A percentile compares a stretch with the other conserved stretches of the same genome.
Conservation (phyloP, 345 rosid species). For the Hevea brasiliensis region DNA sequence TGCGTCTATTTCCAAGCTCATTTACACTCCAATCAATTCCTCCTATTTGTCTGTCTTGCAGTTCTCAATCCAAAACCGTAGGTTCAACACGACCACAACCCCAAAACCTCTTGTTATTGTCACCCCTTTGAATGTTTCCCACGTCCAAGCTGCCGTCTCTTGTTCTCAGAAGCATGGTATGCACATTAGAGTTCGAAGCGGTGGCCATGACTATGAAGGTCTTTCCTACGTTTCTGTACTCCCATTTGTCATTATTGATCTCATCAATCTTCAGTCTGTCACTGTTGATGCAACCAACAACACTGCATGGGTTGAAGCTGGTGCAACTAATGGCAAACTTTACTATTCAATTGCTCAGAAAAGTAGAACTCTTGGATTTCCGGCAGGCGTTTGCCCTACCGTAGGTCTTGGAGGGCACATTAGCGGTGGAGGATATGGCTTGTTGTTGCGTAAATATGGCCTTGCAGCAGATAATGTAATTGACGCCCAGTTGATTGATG, state of each 20-base stretch:
- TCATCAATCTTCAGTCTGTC: slow-evolving; percentile 45
- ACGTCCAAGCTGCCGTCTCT: slow-evolving; percentile 46
- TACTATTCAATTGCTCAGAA: slow-evolving; percentile 42
- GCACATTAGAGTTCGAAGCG: slow-evolving; percentile 56
- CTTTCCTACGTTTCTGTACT: slow-evolving; percentile 41
- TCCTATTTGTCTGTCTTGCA: background rate
- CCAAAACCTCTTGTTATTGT: slow-evolving; percentile 33
- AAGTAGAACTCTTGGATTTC: slow-evolving; percentile 48
- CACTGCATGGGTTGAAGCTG: slow-evolving; percentile 57
- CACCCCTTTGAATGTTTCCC: slow-evolving; percentile 38
- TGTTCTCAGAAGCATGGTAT: slow-evolving; percentile 37
- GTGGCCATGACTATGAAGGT: slow-evolving; percentile 70
- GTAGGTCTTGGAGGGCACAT: slow-evolving; percentile 62
- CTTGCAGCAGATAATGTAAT: slow-evolving; percentile 50
- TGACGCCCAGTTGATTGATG: slow-evolving; percentile 54
- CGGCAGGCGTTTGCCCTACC: slow-evolving; percentile 56
- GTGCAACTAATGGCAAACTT: slow-evolving; percentile 61
- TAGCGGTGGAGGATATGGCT: slow-evolving; percentile 62
- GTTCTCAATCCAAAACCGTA: background rate
- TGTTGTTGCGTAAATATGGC: slow-evolving; percentile 55
- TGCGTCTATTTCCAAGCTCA: background rate
- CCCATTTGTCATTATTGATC: slow-evolving; percentile 54
- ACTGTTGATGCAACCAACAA: slow-evolving; percentile 25
- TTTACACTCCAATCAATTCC: background rate
- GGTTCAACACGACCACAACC: slow-evolving; percentile 1